Evolutionary conservation across 352 stramenopile species (phyloP).

Genomic region (Phytophthora palmivora): DNA sequence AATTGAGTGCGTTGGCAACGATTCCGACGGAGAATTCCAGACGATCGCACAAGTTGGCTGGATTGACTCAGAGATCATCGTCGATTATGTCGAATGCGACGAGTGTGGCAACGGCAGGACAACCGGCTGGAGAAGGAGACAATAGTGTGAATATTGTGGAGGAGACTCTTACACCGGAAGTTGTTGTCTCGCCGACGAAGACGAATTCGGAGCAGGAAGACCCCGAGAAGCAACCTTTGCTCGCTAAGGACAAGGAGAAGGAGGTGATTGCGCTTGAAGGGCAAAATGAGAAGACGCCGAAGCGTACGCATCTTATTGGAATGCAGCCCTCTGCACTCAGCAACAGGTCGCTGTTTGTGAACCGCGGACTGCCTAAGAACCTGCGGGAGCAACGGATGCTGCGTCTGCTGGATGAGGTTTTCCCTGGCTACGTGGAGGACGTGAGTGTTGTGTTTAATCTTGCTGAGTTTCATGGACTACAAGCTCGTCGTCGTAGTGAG

Average conservation of each 20-base stretch:
- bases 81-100: slow-evolving; percentile 39
- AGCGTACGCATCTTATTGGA: slow-evolving; percentile 69
- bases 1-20: slow-evolving; percentile 67
- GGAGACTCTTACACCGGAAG: slow-evolving; percentile 17
- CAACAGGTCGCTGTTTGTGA: slow-evolving; percentile 79
- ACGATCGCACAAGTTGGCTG: slow-evolving; percentile 7
- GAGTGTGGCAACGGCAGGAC: slow-evolving; percentile 25
- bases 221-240: slow-evolving; percentile 29
- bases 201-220: slow-evolving; percentile 15
- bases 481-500: slow-evolving; percentile 54
- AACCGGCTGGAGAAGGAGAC: slow-evolving; percentile 23
- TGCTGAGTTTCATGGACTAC: slow-evolving; percentile 69
- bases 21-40: slow-evolving; percentile 49
- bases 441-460: slow-evolving; percentile 87
- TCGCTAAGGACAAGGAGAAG: slow-evolving; percentile 27
- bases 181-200: slow-evolving; percentile 12
- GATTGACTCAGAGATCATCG: slow-evolving; percentile 32
- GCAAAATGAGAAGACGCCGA: slow-evolving; percentile 18
- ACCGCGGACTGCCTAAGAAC: slow-evolving; percentile 76
- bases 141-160: slow-evolving; percentile 9
- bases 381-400: slow-evolving; percentile 80
- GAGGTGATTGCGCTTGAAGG: slow-evolving; percentile 14
- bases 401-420: slow-evolving; percentile 82
- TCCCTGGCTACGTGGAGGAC: slow-evolving; percentile 82
- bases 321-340: slow-evolving; percentile 85